phyloP scores from a whole-genome alignment of 176 grass and related monocot genomes.

The Oryza nivara region DNA sequence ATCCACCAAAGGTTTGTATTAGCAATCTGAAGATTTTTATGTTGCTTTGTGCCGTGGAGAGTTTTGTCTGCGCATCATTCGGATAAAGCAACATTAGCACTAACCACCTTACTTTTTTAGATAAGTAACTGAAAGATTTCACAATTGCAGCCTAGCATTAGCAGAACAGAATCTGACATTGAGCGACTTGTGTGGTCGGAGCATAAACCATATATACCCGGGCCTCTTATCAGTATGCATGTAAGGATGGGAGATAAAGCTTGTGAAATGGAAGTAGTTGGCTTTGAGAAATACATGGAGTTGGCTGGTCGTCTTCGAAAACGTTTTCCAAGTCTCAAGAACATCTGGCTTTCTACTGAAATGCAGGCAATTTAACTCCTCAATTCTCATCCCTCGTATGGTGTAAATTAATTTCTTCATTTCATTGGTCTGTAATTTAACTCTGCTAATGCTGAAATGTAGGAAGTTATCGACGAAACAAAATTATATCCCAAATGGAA shows the following conservation, averaged over 20 bases:
- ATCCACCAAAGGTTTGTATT: constrained; percentile 36
- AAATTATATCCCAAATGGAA: constrained; percentile 57
- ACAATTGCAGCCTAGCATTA: constrained; percentile 29
- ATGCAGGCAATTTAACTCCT: constrained; percentile 55
- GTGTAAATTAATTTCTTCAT: constrained; percentile 13
- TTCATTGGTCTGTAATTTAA: background rate
- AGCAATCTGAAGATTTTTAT: background rate
- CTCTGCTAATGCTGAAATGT: constrained; percentile 5
- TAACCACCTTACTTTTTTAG: background rate
- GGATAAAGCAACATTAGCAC: background rate
- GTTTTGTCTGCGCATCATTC: background rate
- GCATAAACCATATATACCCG: constrained; percentile 61
- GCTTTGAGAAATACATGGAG: constrained; percentile 74
- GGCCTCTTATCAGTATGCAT: constrained; percentile 69
- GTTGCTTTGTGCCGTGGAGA: background rate
- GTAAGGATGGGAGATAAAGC: constrained; percentile 84
- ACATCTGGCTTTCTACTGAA: constrained; percentile 79
- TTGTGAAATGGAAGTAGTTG: constrained; percentile 64
- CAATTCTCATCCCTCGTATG: background rate
- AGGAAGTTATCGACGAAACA: constrained; percentile 60
- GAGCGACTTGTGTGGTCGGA: constrained; percentile 63
- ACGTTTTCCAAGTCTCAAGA: constrained; percentile 51
- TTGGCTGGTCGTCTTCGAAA: constrained; percentile 39
- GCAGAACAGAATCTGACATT: constrained; percentile 41
- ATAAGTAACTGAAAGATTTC: constrained; percentile 20